Evolutionary conservation across 1,284 basidiomycete species (phyloP), one percentile per base, ranked within the genome.

Genomic region (Trichosporon ovoides): DNA sequence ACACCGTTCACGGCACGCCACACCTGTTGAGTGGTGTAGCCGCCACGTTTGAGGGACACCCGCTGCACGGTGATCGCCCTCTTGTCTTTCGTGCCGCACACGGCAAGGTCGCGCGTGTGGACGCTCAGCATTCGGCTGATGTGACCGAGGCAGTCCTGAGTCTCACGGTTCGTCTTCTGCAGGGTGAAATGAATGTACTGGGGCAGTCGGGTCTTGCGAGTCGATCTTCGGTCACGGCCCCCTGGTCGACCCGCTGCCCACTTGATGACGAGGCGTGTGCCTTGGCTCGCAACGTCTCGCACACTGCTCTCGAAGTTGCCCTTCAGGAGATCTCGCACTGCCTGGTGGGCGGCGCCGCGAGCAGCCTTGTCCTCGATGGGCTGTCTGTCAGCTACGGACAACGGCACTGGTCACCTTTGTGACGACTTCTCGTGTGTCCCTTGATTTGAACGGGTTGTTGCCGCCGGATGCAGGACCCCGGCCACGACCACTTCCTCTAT

Each of bases 31-130:
- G 94, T 83, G 0, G 85, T 89, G 74, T 88, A 87, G 55, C 83
- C 83, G 18, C 87, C 85, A 14, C 96, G 82, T 58, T 86, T 85
- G 14, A 98, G 75, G 7, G 90, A 88, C 12, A 98, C 91, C 0
- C 91, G 84, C 74, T 99, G 96, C 1, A 91, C 87, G 0, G 95
- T 98, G 6, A 98, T 90, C 0, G 91, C 95, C 40, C 96, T 87
- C 75, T 98, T 98, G 78, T 99, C 96, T 74, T 99, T 99, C 3
- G 96, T 99, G 0, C 96, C 96, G 6, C 93, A 91, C 13, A 95
- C 88, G 16, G 86, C 84, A 3, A 98, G 80, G 66, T 95, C 91
- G 73, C 87, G 91, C 54, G 84, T 74, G 36, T 81, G 85, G 68
- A 86, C 82, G 57, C 87, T 86, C 24, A 98, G 81, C 40, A 84